Conservation (phyloP, 495 filamentous ascomycete genomes). For the Achaetomiella virescens region DNA sequence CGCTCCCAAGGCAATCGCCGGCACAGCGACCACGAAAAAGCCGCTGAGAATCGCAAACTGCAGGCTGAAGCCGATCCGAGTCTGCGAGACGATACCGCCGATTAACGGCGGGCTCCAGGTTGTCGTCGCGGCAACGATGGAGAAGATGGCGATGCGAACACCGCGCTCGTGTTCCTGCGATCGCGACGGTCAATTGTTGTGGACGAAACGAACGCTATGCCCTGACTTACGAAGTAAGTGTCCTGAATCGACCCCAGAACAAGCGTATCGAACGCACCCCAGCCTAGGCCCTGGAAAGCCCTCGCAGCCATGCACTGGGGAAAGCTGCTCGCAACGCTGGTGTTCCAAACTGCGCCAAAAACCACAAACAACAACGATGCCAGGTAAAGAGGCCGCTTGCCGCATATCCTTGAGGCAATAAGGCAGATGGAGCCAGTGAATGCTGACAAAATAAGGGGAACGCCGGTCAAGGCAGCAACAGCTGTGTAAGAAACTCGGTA, state of each 20-base stretch:
- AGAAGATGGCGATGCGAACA: constrained; percentile 32
- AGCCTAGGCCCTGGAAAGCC: constrained; percentile 46
- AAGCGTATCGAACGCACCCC: constrained; percentile 47
- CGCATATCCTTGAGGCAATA: constrained; percentile 36
- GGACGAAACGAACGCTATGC: not conserved
- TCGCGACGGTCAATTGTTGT: constrained; percentile 10
- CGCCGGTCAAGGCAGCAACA: constrained; percentile 41
- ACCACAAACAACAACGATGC: constrained; percentile 38
- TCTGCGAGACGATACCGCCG: constrained; percentile 40
- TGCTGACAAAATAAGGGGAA: constrained; percentile 43
- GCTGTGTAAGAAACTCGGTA: constrained; percentile 40
- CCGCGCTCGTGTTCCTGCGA: constrained; percentile 45
- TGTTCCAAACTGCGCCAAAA: constrained; percentile 43
- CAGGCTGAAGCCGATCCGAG: constrained; percentile 30
- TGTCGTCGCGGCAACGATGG: constrained; percentile 35
- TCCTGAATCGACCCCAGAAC: constrained; percentile 43
- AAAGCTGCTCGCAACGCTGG: constrained; percentile 34
- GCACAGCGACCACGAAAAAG: constrained; percentile 39
- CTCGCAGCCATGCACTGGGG: constrained; percentile 43
- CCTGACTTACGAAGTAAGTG: constrained; percentile 44
- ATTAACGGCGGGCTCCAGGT: constrained; percentile 47
- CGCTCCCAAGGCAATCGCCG: constrained; percentile 37
- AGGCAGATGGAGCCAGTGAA: constrained; percentile 36
- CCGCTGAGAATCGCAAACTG: constrained; percentile 44
- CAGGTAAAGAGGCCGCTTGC: constrained; percentile 45